Percentiles rank a stretch among this genome's conserved stretches.
These are phyloP conservation scores for Solanum rostratum DNA, from an alignment of 257 asterid species.

Conservation along the genomic window DNA sequence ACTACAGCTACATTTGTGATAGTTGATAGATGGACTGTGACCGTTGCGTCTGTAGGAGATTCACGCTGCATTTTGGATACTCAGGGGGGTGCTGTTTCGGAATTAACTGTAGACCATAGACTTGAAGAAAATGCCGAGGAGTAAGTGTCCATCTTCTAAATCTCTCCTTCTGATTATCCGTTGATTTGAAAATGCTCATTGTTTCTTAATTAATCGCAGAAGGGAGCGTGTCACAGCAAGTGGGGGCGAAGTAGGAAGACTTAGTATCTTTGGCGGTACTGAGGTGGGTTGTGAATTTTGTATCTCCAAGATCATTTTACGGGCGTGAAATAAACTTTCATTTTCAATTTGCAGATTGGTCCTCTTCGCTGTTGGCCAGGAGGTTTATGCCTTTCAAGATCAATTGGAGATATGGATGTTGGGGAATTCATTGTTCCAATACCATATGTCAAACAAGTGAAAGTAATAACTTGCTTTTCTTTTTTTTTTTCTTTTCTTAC, in stretches of 20 bases:
- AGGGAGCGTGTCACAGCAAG: conserved; percentile 81
- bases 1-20: conserved; percentile 83
- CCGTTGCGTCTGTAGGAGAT: conserved; percentile 90
- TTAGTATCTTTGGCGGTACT: conserved; percentile 55
- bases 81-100: conserved; percentile 50
- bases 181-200: background rate
- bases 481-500: background rate
- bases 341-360: conserved; percentile 30
- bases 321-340: background rate
- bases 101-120: conserved; percentile 81
- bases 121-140: conserved; percentile 84
- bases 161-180: background rate
- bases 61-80: conserved; percentile 83
- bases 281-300: conserved; percentile 33
- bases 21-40: conserved; percentile 82
- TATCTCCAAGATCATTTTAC: background rate
- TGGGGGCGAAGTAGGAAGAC: conserved; percentile 88
- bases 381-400: conserved; percentile 72
- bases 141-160: conserved; percentile 20
- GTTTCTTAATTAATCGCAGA: conserved; percentile 22
- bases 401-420: conserved; percentile 77
- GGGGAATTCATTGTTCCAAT: conserved; percentile 74
- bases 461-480: conserved; percentile 22
- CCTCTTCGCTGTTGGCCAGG: conserved; percentile 91
- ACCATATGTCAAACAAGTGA: conserved; percentile 72